A percentile compares a stretch with the other conserved stretches of the same genome.
Conservation (phyloP, 495 filamentous ascomycete species). For the Cercophora sp. region DNA sequence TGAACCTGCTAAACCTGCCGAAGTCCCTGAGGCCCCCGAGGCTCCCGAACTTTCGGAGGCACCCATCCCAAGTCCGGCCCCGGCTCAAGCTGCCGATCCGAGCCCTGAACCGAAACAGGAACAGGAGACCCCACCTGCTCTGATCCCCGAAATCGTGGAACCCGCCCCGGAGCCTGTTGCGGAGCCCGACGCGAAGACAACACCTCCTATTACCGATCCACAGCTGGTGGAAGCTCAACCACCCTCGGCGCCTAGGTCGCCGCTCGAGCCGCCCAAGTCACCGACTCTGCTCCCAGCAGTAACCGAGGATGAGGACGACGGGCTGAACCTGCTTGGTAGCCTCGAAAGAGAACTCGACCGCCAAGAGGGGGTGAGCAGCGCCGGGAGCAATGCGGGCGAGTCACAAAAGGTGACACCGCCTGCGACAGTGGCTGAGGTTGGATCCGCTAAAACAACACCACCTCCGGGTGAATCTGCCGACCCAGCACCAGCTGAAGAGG, state of each 20-base stretch:
- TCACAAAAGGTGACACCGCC: neutral
- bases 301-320: conserved; percentile 26
- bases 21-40: neutral
- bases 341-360: conserved; percentile 31
- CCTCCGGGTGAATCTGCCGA: neutral
- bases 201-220: neutral
- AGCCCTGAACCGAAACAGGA: neutral
- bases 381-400: neutral
- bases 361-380: conserved; percentile 22
- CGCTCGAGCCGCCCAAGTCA: conserved; percentile 16
- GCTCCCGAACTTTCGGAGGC: conserved; percentile 2
- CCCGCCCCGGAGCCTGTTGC: neutral
- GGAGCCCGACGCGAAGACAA: neutral
- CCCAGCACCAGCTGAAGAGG: neutral
- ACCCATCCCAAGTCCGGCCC: neutral
- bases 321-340: conserved; percentile 25
- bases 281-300: conserved; percentile 19
- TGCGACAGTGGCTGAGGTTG: neutral
- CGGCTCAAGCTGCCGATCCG: neutral
- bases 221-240: too few species aligned
- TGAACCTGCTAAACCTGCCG: neutral
- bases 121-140: neutral
- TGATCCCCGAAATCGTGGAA: neutral
- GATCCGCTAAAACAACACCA: too few species aligned
- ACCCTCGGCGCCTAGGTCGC: too few species aligned